phyloP scores from a whole-genome alignment of 371 early-diverging fungal genomes.

The Mucor indicus region DNA sequence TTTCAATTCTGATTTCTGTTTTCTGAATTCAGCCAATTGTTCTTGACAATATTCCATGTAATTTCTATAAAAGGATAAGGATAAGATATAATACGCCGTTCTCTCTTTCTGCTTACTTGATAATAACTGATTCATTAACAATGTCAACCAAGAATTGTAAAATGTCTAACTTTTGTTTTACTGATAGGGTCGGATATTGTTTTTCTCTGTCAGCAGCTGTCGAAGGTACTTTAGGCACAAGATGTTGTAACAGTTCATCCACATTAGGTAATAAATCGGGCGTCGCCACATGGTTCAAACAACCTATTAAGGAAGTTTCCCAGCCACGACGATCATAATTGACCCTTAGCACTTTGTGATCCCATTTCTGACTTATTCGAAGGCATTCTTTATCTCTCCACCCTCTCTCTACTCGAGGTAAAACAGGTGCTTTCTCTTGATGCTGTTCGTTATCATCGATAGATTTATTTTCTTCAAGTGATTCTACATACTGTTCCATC shows the following conservation, averaged over 20 bases:
- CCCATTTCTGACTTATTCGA: constrained; percentile 35
- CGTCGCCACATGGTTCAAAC: constrained; percentile 45
- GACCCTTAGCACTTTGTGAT: constrained; percentile 30
- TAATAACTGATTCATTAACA: constrained; percentile 41
- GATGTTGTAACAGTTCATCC: constrained; percentile 35
- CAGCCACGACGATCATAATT: constrained; percentile 40
- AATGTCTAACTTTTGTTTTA: constrained; percentile 38
- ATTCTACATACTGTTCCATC: constrained; percentile 31
- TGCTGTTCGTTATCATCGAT: constrained; percentile 4
- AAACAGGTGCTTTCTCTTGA: constrained; percentile 1
- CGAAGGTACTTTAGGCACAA: constrained; percentile 33
- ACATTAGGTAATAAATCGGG: constrained; percentile 37
- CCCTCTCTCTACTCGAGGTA: constrained; percentile 28
- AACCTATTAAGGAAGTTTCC: constrained; percentile 45
- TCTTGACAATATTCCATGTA: constrained; percentile 69
- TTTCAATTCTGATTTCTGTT: constrained; percentile 65
- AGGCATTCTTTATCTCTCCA: constrained; percentile 41
- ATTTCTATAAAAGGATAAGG: constrained; percentile 22
- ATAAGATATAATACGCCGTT: neutral
- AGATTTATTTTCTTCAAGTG: neutral
- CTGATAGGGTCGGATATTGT: constrained; percentile 33
- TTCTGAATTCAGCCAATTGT: constrained; percentile 47
- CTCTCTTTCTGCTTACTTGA: constrained; percentile 35
- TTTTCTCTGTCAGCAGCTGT: constrained; percentile 43
- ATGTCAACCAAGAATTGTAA: constrained; percentile 36